phyloP scores from a whole-genome alignment of 2,329 filamentous ascomycete genomes.

The Orbilia blumenaviensis region DNA sequence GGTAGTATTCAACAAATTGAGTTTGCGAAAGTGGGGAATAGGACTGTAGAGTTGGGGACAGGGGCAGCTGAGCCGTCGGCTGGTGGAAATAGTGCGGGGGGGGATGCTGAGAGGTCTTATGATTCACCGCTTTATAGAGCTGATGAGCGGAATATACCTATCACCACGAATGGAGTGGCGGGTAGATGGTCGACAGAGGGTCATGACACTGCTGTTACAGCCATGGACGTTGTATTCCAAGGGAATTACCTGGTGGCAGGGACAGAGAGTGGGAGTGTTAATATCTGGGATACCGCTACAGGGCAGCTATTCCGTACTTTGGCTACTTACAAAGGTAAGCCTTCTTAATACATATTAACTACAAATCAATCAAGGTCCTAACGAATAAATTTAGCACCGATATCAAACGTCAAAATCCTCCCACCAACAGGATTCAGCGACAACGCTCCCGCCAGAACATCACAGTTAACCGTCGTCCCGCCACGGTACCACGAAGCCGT shows the following conservation, averaged over 20 bases:
- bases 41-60: slow-evolving; percentile 25
- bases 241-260: slow-evolving; percentile 57
- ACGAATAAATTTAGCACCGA: slow-evolving; percentile 13
- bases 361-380: too few species aligned
- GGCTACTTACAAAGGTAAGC: slow-evolving; percentile 56
- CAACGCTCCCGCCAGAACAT: background rate
- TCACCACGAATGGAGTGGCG: slow-evolving; percentile 14
- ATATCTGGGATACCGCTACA: slow-evolving; percentile 57
- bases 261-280: slow-evolving; percentile 56
- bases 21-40: slow-evolving; percentile 63
- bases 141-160: slow-evolving; percentile 44
- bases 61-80: slow-evolving; percentile 49
- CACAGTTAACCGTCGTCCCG: slow-evolving; percentile 51
- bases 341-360: background rate
- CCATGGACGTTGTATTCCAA: slow-evolving; percentile 56
- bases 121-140: slow-evolving; percentile 36
- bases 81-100: background rate
- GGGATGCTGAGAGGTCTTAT: slow-evolving; percentile 49
- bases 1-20: slow-evolving; percentile 82
- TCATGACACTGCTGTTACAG: slow-evolving; percentile 53
- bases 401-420: slow-evolving; percentile 56
- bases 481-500: slow-evolving; percentile 57
- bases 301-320: slow-evolving; percentile 56
- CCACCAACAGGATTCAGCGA: slow-evolving; percentile 55
- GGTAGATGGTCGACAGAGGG: slow-evolving; percentile 55